Percentiles rank a stretch among this genome's conserved stretches.
These are phyloP conservation scores for Ochromonas danica DNA, from an alignment of 108 stramenopile genomes.

Conservation along the genomic window DNA sequence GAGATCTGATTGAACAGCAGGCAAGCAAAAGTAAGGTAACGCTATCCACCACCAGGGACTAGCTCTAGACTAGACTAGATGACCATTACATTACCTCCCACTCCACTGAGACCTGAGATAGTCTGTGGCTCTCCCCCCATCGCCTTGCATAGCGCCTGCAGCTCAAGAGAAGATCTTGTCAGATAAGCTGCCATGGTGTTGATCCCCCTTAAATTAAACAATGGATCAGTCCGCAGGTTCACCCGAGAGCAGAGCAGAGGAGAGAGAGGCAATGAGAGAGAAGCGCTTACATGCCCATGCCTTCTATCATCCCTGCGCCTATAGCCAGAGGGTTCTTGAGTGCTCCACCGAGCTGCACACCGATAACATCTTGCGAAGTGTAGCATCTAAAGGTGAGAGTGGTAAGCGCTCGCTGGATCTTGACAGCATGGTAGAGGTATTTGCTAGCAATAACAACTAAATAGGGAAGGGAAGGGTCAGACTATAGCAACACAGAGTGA, in stretches of 20 bases:
- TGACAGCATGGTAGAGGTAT: conserved; percentile 52
- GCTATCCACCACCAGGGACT: no score
- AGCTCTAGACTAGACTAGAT: no score
- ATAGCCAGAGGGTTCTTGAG: conserved; percentile 81
- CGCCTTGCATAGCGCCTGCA: conserved; percentile 61
- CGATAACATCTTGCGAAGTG: conserved; percentile 69
- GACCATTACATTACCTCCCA: no score
- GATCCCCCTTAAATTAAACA: conserved; percentile 59
- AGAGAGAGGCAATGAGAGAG: no score
- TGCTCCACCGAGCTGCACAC: conserved; percentile 74
- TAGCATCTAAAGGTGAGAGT: conserved; percentile 62
- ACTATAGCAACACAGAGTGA: no score
- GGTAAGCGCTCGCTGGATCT: conserved; percentile 45
- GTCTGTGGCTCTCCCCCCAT: conserved; percentile 74
- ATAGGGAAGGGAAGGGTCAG: no score
- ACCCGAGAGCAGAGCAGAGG: no score
- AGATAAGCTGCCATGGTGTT: conserved; percentile 78
- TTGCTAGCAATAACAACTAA: conserved; percentile 74
- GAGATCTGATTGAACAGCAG: no score
- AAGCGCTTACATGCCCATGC: conserved; percentile 59
- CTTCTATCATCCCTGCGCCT: conserved; percentile 76
- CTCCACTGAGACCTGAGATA: conserved; percentile 70
- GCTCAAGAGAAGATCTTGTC: conserved; percentile 68
- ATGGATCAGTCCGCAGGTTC: no score
- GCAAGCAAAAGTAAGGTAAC: no score